These are phyloP conservation scores for Chenopodium album DNA, from an alignment of 148 eudicot species.

Conservation along the genomic window DNA sequence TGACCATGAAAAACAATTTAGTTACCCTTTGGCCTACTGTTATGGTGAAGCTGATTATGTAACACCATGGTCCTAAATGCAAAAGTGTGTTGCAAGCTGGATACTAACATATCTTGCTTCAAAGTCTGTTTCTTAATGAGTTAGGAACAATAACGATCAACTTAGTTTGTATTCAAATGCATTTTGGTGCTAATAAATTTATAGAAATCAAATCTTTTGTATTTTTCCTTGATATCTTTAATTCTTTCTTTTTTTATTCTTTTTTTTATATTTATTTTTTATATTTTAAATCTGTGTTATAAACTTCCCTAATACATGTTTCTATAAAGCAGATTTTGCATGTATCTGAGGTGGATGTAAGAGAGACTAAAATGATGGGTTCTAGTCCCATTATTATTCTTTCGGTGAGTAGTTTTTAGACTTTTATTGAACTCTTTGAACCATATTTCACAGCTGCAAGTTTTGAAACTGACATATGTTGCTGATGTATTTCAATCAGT, in stretches of 20 bases:
- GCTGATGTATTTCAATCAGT: constrained; percentile 46
- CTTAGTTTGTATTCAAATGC: neutral
- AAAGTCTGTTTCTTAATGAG: neutral
- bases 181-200: neutral
- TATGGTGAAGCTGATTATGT: neutral
- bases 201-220: too few relatives aligned
- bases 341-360: constrained; percentile 73
- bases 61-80: neutral
- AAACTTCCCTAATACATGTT: neutral
- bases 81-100: neutral
- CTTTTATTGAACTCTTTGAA: neutral
- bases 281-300: neutral
- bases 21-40: neutral
- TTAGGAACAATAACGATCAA: neutral
- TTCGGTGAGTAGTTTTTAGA: constrained; percentile 38
- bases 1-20: neutral
- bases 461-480: constrained; percentile 20
- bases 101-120: neutral
- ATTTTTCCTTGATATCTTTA: neutral
- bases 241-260: neutral
- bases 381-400: constrained; percentile 76
- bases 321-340: constrained; percentile 70
- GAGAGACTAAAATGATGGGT: constrained; percentile 97
- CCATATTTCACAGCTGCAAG: neutral
- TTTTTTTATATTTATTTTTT: neutral